Conservation (phyloP, 83 land plant species). For the Picea mariana region DNA sequence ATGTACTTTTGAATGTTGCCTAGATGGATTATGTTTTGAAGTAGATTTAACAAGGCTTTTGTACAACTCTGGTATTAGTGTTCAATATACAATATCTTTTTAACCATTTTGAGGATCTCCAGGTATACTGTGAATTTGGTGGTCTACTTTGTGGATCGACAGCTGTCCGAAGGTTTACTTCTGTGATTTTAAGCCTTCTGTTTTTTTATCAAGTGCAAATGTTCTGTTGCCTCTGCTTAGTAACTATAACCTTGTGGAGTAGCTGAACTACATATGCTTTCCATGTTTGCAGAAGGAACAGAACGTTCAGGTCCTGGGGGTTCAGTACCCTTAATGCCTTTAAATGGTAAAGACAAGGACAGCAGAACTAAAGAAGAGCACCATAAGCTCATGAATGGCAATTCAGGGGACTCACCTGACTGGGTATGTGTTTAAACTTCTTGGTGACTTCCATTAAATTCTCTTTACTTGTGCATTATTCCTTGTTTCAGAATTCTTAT, state of each 20-base stretch:
- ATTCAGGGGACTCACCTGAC: too few relatives aligned
- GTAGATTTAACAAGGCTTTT: neutral
- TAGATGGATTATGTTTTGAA: constrained; percentile 7
- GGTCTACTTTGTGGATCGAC: too few relatives aligned
- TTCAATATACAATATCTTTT: neutral
- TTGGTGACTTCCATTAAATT: neutral
- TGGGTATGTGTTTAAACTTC: constrained; percentile 19
- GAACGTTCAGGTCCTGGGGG: too few relatives aligned
- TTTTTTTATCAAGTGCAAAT: too few relatives aligned
- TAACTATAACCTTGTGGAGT: neutral
- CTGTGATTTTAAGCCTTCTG: neutral
- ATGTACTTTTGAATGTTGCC: neutral
- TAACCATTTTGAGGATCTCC: constrained; percentile 16
- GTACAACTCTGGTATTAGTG: neutral
- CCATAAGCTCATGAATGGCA: too few relatives aligned
- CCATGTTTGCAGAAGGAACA: constrained; percentile 21
- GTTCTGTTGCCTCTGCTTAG: neutral
- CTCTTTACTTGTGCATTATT: neutral
- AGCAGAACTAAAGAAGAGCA: too few relatives aligned
- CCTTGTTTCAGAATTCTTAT: neutral
- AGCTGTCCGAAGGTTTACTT: constrained; percentile 27
- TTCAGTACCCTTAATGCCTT: too few relatives aligned
- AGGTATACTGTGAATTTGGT: neutral
- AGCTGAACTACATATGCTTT: neutral
- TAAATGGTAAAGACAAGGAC: too few relatives aligned